Conservation (phyloP, 1,139 yeast species). For the Suhomyces choctaworum region DNA sequence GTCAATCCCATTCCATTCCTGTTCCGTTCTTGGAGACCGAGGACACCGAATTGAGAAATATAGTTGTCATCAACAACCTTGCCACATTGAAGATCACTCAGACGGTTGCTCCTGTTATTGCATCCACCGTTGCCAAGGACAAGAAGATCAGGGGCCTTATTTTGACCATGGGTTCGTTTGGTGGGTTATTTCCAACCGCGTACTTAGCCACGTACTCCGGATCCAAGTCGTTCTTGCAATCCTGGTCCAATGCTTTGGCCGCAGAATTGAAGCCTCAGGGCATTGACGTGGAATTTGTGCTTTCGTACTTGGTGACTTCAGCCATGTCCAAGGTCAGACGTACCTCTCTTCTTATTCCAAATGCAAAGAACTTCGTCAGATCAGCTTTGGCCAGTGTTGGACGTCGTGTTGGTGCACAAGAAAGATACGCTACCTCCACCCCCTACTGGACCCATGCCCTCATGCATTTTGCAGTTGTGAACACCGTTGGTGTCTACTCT, state of each 20-base stretch:
- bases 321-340: conserved; percentile 93
- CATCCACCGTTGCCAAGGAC: conserved; percentile 47
- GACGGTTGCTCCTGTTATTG: conserved; percentile 66
- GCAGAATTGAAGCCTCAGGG: conserved; percentile 70
- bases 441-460: conserved; percentile 96
- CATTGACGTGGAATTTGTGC: conserved; percentile 81
- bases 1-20: conserved; percentile 92
- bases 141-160: conserved; percentile 63
- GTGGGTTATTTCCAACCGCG: conserved; percentile 92
- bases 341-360: conserved; percentile 75
- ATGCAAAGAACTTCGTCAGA: conserved; percentile 73
- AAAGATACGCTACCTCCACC: conserved; percentile 79
- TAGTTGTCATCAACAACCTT: conserved; percentile 80
- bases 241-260: conserved; percentile 89
- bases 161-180: conserved; percentile 95
- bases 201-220: conserved; percentile 93
- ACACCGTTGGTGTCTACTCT: conserved; percentile 79
- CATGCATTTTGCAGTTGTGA: conserved; percentile 81
- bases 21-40: conserved; percentile 86
- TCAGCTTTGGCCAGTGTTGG: conserved; percentile 71
- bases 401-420: conserved; percentile 90
- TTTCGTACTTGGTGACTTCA: conserved; percentile 92
- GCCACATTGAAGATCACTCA: conserved; percentile 87
- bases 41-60: conserved; percentile 68
- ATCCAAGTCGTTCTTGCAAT: conserved; percentile 90